Conservation (phyloP, 305 asterid species). For the Fraxinus platypoda region DNA sequence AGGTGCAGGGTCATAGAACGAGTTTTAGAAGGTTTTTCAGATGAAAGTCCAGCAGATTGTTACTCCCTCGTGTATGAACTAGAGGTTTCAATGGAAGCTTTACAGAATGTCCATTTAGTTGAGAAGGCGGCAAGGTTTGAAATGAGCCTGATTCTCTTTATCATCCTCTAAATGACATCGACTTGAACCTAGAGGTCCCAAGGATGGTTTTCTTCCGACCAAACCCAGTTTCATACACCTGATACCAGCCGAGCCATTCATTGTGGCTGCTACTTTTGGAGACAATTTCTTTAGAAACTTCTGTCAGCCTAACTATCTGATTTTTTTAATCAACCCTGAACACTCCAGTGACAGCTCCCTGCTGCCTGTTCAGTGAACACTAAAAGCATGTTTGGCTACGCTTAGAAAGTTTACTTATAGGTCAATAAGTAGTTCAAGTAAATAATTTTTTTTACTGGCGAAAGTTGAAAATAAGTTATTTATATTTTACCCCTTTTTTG, state of each 20-base stretch:
- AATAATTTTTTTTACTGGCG: neutral
- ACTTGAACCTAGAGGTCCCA: conserved; percentile 21
- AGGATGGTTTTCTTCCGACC: conserved; percentile 32
- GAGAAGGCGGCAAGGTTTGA: conserved; percentile 12
- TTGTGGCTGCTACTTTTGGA: conserved; percentile 18
- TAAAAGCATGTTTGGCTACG: neutral
- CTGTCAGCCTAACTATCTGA: conserved; percentile 21
- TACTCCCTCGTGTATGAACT: conserved; percentile 23
- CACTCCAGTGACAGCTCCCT: conserved; percentile 47
- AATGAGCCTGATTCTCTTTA: conserved; percentile 45
- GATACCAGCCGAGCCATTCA: conserved; percentile 16
- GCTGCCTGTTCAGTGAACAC: neutral
- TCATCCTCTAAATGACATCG: conserved; percentile 29
- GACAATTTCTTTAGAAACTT: conserved; percentile 25
- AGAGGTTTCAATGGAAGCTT: conserved; percentile 32
- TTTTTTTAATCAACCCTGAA: conserved; percentile 31
- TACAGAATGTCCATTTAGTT: conserved; percentile 21
- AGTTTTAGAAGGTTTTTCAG: conserved; percentile 19
- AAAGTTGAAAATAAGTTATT: neutral
- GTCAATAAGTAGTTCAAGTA: neutral
- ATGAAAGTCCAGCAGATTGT: conserved; percentile 27
- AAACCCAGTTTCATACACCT: conserved; percentile 40
- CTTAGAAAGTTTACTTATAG: neutral
- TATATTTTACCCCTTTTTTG: neutral
- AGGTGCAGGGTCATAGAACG: conserved; percentile 6